Conservation (phyloP, 2,329 filamentous ascomycete species). For the Allantophomopsis lycopodina region DNA sequence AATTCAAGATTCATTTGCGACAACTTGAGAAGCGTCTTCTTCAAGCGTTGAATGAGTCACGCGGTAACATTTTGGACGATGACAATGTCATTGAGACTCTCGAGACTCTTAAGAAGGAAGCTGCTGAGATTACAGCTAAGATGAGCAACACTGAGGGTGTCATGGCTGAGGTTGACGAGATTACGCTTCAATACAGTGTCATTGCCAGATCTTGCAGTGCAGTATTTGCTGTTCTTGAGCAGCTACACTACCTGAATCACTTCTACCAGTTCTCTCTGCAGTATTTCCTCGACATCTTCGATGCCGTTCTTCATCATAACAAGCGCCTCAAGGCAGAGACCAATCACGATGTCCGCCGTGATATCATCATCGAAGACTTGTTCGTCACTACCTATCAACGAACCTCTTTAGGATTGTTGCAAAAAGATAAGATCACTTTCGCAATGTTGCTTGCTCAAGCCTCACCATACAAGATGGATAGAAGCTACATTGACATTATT, state of each 20-base stretch:
- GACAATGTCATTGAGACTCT: slow-evolving; percentile 97
- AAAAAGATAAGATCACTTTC: slow-evolving; percentile 87
- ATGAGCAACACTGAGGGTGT: slow-evolving; percentile 95
- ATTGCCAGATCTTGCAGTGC: slow-evolving; percentile 93
- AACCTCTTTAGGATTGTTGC: slow-evolving; percentile 82
- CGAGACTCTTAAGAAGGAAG: slow-evolving; percentile 95
- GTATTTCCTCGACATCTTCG: slow-evolving; percentile 97
- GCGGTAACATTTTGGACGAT: slow-evolving; percentile 94
- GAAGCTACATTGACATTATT: slow-evolving; percentile 72
- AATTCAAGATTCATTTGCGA: slow-evolving; percentile 96
- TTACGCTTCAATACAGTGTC: slow-evolving; percentile 86
- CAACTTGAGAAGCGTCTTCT: slow-evolving; percentile 89
- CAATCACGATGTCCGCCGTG: slow-evolving; percentile 66
- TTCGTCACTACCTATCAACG: slow-evolving; percentile 87
- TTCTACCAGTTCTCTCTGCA: slow-evolving; percentile 99
- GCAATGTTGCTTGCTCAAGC: slow-evolving; percentile 93
- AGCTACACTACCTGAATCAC: slow-evolving; percentile 95
- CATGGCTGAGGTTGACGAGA: slow-evolving; percentile 94
- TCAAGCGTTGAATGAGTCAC: slow-evolving; percentile 92
- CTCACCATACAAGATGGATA: slow-evolving; percentile 93
- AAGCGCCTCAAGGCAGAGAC: slow-evolving; percentile 55
- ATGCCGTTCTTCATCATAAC: slow-evolving; percentile 74
- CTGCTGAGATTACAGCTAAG: slow-evolving; percentile 89
- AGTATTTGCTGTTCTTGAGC: slow-evolving; percentile 91
- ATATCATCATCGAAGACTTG: slow-evolving; percentile 81